Conservation (phyloP, 768 basidiomycete species). For the Podaxis rugospora region DNA sequence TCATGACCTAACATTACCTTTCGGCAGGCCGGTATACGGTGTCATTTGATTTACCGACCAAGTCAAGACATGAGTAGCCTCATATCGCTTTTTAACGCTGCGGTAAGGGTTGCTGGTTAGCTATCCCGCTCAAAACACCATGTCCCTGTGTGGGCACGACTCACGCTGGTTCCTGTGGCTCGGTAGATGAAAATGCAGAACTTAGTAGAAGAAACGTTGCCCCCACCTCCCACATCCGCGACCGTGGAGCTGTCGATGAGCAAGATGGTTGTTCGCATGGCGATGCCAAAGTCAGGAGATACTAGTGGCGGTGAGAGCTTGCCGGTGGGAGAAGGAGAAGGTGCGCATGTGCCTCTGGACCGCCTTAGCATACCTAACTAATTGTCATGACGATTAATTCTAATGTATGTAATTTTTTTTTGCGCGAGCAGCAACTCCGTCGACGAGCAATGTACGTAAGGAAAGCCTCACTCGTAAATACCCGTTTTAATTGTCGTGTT, state of each 20-base stretch:
- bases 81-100: conserved; percentile 42
- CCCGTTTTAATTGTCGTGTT: neutral
- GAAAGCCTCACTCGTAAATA: neutral
- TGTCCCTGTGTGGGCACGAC: conserved; percentile 7
- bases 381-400: conserved; percentile 9
- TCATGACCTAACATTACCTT: conserved; percentile 5
- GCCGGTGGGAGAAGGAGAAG: conserved; percentile 1
- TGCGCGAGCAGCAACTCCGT: conserved; percentile 1
- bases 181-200: conserved; percentile 36
- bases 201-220: conserved; percentile 27
- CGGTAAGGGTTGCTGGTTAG: conserved; percentile 25
- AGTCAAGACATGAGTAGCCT: conserved; percentile 42
- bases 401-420: conserved; percentile 5
- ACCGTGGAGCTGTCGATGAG: neutral
- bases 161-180: conserved; percentile 15
- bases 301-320: neutral
- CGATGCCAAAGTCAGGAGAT: neutral
- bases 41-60: conserved; percentile 51
- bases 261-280: conserved; percentile 1
- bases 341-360: neutral
- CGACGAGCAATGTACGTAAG: conserved; percentile 12
- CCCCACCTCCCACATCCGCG: neutral
- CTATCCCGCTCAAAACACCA: conserved; percentile 8
- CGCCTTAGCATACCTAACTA: conserved; percentile 2
- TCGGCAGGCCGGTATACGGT: conserved; percentile 47